phyloP scores from a whole-genome alignment of 345 rosid species.

The Pelargonium nanum region DNA sequence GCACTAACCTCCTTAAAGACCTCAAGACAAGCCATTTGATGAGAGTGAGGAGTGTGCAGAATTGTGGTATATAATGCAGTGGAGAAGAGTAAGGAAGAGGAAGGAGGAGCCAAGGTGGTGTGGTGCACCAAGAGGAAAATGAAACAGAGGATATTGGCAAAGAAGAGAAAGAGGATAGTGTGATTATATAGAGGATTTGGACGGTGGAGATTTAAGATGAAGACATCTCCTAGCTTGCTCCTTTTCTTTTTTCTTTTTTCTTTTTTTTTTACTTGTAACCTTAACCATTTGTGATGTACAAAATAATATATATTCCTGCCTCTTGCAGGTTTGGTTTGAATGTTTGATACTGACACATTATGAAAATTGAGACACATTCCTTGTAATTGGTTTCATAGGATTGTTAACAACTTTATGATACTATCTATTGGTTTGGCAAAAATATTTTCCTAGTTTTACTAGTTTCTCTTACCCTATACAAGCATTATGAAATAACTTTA shows the following conservation, averaged over 20 bases:
- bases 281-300: too few species aligned
- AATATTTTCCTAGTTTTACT: too few species aligned
- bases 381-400: too few species aligned
- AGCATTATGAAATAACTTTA: too few species aligned
- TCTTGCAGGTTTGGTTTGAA: too few species aligned
- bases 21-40: constrained; percentile 45
- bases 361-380: too few species aligned
- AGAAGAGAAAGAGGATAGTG: constrained; percentile 1
- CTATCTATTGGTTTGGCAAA: too few species aligned
- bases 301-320: too few species aligned
- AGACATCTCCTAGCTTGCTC: too few species aligned
- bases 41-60: not conserved
- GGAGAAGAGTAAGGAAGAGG: not conserved
- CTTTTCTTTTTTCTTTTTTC: not conserved
- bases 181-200: constrained; percentile 44
- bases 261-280: not conserved
- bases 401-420: too few species aligned
- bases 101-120: not conserved
- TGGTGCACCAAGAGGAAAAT: constrained; percentile 13
- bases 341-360: too few species aligned
- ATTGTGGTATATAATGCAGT: not conserved
- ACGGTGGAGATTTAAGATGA: constrained; percentile 38
- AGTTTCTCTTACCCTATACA: too few species aligned
- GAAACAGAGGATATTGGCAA: constrained; percentile 2
- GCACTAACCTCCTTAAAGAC: constrained; percentile 44